Percentiles rank a stretch among this genome's conserved stretches.
Evolutionary conservation across 371 early-diverging fungal species (phyloP).

Genomic region (Enterospora canceri): DNA sequence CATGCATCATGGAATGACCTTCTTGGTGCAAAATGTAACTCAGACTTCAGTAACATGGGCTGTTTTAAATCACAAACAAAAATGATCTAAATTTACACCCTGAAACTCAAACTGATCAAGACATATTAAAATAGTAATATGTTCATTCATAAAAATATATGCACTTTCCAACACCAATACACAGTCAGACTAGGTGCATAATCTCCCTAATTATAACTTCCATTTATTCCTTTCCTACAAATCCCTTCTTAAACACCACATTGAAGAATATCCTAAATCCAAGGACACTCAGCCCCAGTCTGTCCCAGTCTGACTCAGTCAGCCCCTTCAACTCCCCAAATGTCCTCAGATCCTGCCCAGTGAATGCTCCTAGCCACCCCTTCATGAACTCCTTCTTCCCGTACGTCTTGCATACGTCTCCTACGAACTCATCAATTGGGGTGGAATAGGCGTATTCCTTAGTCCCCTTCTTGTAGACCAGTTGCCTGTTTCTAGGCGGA

Average conservation of each 20-base stretch:
- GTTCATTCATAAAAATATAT: too few relatives aligned
- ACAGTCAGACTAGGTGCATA: too few relatives aligned
- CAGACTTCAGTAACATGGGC: too few relatives aligned
- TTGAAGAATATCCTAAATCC: slow-evolving; percentile 51
- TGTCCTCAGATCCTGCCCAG: slow-evolving; percentile 55
- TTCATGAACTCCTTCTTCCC: slow-evolving; percentile 37
- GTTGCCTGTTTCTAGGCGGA: slow-evolving; percentile 61
- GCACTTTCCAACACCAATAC: too few relatives aligned
- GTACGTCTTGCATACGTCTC: slow-evolving; percentile 27
- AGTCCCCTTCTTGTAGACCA: too few relatives aligned
- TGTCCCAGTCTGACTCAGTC: slow-evolving; percentile 52
- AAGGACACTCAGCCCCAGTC: slow-evolving; percentile 51
- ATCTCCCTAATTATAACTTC: too few relatives aligned
- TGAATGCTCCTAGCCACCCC: slow-evolving; percentile 48
- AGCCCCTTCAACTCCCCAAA: slow-evolving; percentile 53
- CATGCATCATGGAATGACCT: slow-evolving; percentile 10
- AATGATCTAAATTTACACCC: too few relatives aligned
- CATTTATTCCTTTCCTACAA: too few relatives aligned
- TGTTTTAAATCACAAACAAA: too few relatives aligned
- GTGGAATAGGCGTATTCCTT: slow-evolving; percentile 45
- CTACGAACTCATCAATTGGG: slow-evolving; percentile 47
- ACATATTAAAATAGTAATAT: too few relatives aligned
- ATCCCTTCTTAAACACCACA: slow-evolving; percentile 51
- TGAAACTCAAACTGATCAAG: too few relatives aligned
- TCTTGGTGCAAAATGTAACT: too few relatives aligned